phyloP scores from a whole-genome alignment of 2,329 filamentous ascomycete species.

The Calonectria multiphialidica region DNA sequence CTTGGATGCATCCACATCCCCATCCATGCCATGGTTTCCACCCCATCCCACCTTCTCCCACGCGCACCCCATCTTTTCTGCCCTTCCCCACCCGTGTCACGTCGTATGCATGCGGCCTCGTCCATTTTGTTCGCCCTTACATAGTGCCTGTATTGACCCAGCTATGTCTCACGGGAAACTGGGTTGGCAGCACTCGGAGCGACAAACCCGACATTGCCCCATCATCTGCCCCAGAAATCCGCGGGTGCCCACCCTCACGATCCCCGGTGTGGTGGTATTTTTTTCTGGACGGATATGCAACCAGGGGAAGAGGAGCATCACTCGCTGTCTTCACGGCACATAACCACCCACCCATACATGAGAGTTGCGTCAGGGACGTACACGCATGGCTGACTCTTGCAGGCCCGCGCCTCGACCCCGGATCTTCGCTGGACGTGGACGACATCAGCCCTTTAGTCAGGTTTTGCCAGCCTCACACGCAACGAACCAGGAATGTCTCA shows the following conservation, averaged over 20 bases:
- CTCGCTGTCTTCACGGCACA: not conserved
- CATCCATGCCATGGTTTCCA: slow-evolving; percentile 7
- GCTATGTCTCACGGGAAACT: not conserved
- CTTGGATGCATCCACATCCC: slow-evolving; percentile 6
- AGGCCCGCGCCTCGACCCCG: not conserved
- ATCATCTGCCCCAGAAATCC: not conserved
- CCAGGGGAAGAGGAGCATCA: not conserved
- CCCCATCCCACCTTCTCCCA: slow-evolving; percentile 11
- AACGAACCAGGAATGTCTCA: slow-evolving; percentile 18
- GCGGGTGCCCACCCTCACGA: not conserved
- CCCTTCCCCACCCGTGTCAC: slow-evolving; percentile 11
- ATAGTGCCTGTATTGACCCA: not conserved
- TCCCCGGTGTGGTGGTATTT: not conserved
- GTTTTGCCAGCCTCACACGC: slow-evolving; percentile 30
- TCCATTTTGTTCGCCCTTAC: not conserved
- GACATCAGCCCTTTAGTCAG: slow-evolving; percentile 36
- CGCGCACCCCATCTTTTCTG: slow-evolving; percentile 6
- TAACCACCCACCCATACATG: not conserved
- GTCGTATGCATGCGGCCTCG: slow-evolving; percentile 19
- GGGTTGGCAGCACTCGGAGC: not conserved
- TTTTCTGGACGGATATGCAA: slow-evolving; percentile 2
- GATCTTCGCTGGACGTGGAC: not conserved
- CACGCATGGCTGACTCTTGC: not conserved
- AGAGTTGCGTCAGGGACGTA: not conserved
- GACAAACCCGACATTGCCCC: not conserved